phyloP scores from a whole-genome alignment of 306 rosid genomes.

The Gastrolobium bilobum region DNA sequence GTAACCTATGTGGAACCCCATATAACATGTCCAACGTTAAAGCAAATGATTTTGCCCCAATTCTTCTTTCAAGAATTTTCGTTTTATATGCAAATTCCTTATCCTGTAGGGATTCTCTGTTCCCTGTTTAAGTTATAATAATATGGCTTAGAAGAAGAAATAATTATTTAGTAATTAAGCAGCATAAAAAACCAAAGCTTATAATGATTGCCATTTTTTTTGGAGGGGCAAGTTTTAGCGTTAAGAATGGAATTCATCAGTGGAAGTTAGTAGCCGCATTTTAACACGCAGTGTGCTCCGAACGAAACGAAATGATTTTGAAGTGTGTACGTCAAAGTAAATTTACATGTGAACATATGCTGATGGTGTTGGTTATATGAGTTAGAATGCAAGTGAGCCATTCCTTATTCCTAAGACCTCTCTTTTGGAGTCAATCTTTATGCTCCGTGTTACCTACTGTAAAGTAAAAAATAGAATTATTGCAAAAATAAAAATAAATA shows the following conservation, averaged over 20 bases:
- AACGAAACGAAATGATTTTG: neutral
- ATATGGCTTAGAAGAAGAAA: slow-evolving; percentile 10
- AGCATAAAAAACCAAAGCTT: slow-evolving; percentile 23
- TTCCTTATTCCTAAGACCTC: too few relatives aligned
- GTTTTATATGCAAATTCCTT: slow-evolving; percentile 36
- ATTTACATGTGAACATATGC: neutral
- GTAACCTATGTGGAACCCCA: slow-evolving; percentile 53
- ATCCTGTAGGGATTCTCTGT: slow-evolving; percentile 46
- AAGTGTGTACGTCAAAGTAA: neutral
- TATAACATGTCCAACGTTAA: slow-evolving; percentile 39
- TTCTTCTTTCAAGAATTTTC: slow-evolving; percentile 20
- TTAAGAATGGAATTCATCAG: slow-evolving; percentile 33
- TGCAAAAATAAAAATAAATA: too few relatives aligned
- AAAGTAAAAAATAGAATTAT: too few relatives aligned
- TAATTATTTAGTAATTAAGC: slow-evolving; percentile 43
- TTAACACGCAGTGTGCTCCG: slow-evolving; percentile 9
- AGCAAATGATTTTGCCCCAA: slow-evolving; percentile 45
- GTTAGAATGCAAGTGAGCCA: too few relatives aligned
- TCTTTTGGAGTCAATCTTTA: too few relatives aligned
- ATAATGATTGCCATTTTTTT: slow-evolving; percentile 22
- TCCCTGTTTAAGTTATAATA: slow-evolving; percentile 36
- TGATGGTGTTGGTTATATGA: neutral
- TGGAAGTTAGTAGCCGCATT: slow-evolving; percentile 2
- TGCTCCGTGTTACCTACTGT: too few relatives aligned
- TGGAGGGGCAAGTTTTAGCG: slow-evolving; percentile 3